Conservation (phyloP, 2,329 filamentous ascomycete genomes). For the Xylariaceae sp. region DNA sequence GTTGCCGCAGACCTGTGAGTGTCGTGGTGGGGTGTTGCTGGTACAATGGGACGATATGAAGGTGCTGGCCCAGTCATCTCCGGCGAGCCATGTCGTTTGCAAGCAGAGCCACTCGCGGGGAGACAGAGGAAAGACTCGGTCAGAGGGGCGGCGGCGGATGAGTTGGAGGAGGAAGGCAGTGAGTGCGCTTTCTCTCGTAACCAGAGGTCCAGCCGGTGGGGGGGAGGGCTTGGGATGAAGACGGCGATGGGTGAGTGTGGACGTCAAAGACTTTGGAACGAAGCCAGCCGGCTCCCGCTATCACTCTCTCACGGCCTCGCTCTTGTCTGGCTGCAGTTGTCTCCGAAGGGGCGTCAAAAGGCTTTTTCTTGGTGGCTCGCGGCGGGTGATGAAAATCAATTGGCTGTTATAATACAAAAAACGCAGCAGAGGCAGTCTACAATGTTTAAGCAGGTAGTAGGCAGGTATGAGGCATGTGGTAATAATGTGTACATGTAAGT, state of each 20-base stretch:
- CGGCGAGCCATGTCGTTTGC: slow-evolving; percentile 18
- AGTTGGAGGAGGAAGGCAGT: neutral
- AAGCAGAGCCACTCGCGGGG: slow-evolving; percentile 7
- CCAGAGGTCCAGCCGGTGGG: slow-evolving; percentile 11
- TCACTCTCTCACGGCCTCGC: neutral
- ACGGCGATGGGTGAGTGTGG: slow-evolving; percentile 1
- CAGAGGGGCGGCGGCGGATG: neutral
- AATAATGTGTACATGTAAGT: no score
- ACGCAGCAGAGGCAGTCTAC: neutral
- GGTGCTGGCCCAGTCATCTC: slow-evolving; percentile 14
- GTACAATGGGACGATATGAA: slow-evolving; percentile 9
- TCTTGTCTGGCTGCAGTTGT: neutral
- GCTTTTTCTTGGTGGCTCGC: no score
- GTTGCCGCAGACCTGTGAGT: slow-evolving; percentile 1
- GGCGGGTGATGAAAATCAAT: no score
- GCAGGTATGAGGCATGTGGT: slow-evolving; percentile 1
- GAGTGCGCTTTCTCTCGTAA: slow-evolving; percentile 10
- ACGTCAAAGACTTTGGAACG: neutral
- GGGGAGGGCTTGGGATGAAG: slow-evolving; percentile 3
- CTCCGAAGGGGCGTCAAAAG: slow-evolving; percentile 11
- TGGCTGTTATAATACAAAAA: slow-evolving; percentile 10
- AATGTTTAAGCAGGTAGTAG: neutral
- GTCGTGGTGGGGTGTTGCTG: slow-evolving; percentile 6
- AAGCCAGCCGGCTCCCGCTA: neutral
- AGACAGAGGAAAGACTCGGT: neutral